Conservation (phyloP, 805 yeast species). For the Zygotorulaspora sp. region DNA sequence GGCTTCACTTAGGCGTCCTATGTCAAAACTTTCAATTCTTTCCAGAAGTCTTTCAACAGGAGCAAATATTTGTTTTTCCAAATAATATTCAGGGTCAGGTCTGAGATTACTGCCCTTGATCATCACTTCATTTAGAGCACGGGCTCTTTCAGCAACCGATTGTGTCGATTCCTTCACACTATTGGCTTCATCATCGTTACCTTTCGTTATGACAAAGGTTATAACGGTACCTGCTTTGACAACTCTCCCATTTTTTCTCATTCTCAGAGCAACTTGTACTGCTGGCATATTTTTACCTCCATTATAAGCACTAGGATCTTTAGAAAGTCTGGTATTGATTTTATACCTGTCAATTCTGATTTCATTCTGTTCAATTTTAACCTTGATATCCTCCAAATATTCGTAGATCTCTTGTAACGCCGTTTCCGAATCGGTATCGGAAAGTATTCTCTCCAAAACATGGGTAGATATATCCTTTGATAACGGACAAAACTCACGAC, state of each 20-base stretch:
- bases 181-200: conserved; percentile 31
- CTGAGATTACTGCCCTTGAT: conserved; percentile 44
- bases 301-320: conserved; percentile 82
- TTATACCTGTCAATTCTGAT: conserved; percentile 63
- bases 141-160: conserved; percentile 73
- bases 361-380: conserved; percentile 54
- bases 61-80: conserved; percentile 84
- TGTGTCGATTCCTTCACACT: conserved; percentile 10
- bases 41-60: conserved; percentile 87
- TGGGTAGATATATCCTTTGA: conserved; percentile 82
- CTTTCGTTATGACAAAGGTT: conserved; percentile 69
- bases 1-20: conserved; percentile 66
- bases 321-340: conserved; percentile 83
- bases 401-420: conserved; percentile 68
- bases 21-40: conserved; percentile 81
- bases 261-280: conserved; percentile 83
- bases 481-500: conserved; percentile 92
- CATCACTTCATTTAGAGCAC: conserved; percentile 71
- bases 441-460: conserved; percentile 65
- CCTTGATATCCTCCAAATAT: conserved; percentile 58
- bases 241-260: conserved; percentile 77
- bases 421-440: conserved; percentile 70
- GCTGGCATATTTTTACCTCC: conserved; percentile 79
- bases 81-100: conserved; percentile 75
- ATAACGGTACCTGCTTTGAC: conserved; percentile 87